A percentile compares a stretch with the other conserved stretches of the same genome.
phyloP scores from a whole-genome alignment of 2,329 filamentous ascomycete species.

The Bretziella fagacearum region DNA sequence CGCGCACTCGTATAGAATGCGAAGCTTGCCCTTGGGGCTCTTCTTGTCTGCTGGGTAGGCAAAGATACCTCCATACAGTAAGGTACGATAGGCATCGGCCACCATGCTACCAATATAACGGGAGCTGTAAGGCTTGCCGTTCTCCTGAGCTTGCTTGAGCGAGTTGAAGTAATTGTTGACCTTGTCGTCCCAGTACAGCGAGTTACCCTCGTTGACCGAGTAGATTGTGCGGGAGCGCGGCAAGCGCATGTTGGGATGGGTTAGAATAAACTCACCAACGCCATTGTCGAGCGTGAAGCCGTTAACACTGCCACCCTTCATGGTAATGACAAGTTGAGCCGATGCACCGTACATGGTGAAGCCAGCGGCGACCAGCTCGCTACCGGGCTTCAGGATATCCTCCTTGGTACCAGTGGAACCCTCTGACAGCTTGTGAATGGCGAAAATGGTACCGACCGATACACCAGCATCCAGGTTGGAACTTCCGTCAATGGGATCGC shows the following conservation, averaged over 20 bases:
- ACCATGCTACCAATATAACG: constrained; percentile 98
- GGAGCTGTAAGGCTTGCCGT: constrained; percentile 79
- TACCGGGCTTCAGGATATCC: constrained; percentile 77
- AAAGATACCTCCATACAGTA: constrained; percentile 92
- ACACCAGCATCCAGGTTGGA: constrained; percentile 97
- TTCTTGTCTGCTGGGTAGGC: constrained; percentile 97
- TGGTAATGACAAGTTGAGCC: constrained; percentile 89
- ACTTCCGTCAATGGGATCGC: constrained; percentile 94
- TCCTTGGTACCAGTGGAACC: constrained; percentile 58
- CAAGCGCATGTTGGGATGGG: constrained; percentile 84
- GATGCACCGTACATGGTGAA: constrained; percentile 99
- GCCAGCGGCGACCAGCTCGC: constrained; percentile 81
- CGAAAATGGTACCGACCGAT: constrained; percentile 95
- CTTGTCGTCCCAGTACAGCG: constrained; percentile 81
- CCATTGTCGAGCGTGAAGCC: constrained; percentile 96
- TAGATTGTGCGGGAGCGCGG: constrained; percentile 74
- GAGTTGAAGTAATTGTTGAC: constrained; percentile 79
- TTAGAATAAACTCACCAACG: constrained; percentile 95
- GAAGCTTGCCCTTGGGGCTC: constrained; percentile 93
- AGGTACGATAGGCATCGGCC: constrained; percentile 87
- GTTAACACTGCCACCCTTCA: constrained; percentile 83
- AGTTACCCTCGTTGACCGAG: constrained; percentile 98
- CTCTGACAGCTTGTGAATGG: constrained; percentile 75
- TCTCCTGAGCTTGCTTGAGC: constrained; percentile 60
- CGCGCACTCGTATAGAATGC: constrained; percentile 95